phyloP scores from a whole-genome alignment of 1,284 basidiomycete species.

The Microbotryomycetes sp. region DNA sequence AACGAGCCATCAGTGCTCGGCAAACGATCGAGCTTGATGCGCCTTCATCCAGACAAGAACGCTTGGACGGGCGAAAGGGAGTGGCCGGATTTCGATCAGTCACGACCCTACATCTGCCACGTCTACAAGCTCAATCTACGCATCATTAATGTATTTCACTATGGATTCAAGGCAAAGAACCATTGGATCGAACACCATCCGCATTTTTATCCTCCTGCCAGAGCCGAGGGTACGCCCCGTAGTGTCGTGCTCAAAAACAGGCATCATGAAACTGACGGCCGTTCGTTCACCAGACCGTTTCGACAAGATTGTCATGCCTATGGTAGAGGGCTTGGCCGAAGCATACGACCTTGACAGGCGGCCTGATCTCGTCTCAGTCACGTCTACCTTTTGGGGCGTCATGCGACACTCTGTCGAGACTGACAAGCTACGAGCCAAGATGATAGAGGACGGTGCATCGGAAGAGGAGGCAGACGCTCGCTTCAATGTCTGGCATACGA shows the following conservation, averaged over 20 bases:
- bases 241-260: not conserved
- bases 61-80: slow-evolving; percentile 1
- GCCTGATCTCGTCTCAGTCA: slow-evolving; percentile 21
- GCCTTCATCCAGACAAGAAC: slow-evolving; percentile 5
- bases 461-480: not conserved
- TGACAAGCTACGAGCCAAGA: not conserved
- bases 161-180: slow-evolving; percentile 10
- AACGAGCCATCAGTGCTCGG: no score
- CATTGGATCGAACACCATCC: slow-evolving; percentile 6
- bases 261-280: not conserved
- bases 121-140: slow-evolving; percentile 9
- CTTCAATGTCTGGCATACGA: slow-evolving; percentile 4
- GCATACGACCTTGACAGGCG: slow-evolving; percentile 3
- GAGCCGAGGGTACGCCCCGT: slow-evolving; percentile 9
- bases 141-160: slow-evolving; percentile 25
- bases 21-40: no score
- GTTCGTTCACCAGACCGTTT: slow-evolving; percentile 23
- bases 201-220: slow-evolving; percentile 19
- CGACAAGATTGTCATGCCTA: slow-evolving; percentile 21
- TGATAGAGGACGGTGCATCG: not conserved
- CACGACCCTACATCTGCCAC: slow-evolving; percentile 22
- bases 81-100: slow-evolving; percentile 17
- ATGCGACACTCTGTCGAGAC: slow-evolving; percentile 16
- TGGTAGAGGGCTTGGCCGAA: slow-evolving; percentile 3
- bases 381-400: slow-evolving; percentile 18